Percentiles rank a stretch among this genome's conserved stretches.
Conservation (phyloP, 148 eudicot species). For the Oxyria digyna region DNA sequence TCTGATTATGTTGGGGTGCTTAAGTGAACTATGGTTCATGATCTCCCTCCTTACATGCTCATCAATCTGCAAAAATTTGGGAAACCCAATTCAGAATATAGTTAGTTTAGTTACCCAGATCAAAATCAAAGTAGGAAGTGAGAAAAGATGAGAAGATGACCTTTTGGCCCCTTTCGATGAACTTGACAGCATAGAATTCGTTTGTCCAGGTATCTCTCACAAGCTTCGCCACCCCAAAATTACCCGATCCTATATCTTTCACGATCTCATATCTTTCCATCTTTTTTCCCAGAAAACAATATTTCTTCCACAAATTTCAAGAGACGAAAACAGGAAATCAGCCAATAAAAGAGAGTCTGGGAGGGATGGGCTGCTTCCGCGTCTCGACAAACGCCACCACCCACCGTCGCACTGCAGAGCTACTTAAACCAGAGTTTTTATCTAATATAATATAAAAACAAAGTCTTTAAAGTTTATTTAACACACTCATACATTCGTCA, state of each 20-base stretch:
- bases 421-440: neutral
- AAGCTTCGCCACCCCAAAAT: constrained; percentile 86
- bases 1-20: constrained; percentile 33
- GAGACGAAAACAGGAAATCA: neutral
- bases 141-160: constrained; percentile 19
- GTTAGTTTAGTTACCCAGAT: no score
- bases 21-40: constrained; percentile 31
- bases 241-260: constrained; percentile 72
- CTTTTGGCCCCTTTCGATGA: constrained; percentile 80
- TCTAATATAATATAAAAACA: no score
- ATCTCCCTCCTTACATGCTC: constrained; percentile 36
- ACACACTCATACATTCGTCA: no score
- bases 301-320: neutral
- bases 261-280: constrained; percentile 72
- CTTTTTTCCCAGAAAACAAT: neutral
- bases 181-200: constrained; percentile 64
- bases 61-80: constrained; percentile 15
- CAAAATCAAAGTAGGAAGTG: no score
- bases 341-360: neutral
- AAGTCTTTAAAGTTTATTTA: no score
- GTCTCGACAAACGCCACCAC: constrained; percentile 6
- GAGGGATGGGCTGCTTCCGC: neutral
- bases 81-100: neutral
- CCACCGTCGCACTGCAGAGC: constrained; percentile 2
- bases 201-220: constrained; percentile 43